These are phyloP conservation scores for Candida insectorum DNA, from an alignment of 805 yeast species.

Conservation along the genomic window DNA sequence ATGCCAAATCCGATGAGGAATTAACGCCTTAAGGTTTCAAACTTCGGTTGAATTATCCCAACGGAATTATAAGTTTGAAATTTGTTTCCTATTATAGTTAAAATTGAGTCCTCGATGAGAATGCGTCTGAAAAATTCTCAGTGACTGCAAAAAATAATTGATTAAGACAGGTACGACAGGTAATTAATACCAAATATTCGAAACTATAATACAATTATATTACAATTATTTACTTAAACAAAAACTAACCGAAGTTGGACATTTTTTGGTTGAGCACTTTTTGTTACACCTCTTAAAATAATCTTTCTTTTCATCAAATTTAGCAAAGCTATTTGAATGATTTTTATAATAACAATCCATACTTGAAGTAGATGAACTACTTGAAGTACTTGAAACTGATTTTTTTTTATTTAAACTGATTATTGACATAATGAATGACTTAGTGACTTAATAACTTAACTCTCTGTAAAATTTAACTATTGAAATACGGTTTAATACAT, in stretches of 20 bases:
- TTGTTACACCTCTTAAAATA: conserved; percentile 36
- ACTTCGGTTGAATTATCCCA: too few species aligned
- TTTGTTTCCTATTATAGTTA: too few species aligned
- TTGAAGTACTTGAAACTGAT: conserved; percentile 21
- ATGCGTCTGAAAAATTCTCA: too few species aligned
- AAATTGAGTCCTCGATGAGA: too few species aligned
- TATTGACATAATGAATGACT: conserved; percentile 13
- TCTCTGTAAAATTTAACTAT: too few species aligned
- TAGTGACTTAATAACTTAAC: background rate
- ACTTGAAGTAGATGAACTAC: conserved; percentile 13
- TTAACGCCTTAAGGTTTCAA: too few species aligned
- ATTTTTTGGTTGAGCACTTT: conserved; percentile 19
- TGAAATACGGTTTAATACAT: too few species aligned
- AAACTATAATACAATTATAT: conserved; percentile 11
- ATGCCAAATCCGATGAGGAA: too few species aligned
- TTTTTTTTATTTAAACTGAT: conserved; percentile 21
- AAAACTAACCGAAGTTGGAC: conserved; percentile 34
- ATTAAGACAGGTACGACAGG: too few species aligned
- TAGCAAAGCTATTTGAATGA: conserved; percentile 22
- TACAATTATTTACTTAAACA: conserved; percentile 35
- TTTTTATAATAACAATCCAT: conserved; percentile 7
- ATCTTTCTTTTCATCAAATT: conserved; percentile 46
- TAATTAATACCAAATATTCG: too few species aligned
- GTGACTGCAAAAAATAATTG: too few species aligned
- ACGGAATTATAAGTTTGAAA: too few species aligned